Evolutionary conservation across 352 stramenopile genomes (phyloP).

Genomic region (Phytopythium cucurbitacearum): DNA sequence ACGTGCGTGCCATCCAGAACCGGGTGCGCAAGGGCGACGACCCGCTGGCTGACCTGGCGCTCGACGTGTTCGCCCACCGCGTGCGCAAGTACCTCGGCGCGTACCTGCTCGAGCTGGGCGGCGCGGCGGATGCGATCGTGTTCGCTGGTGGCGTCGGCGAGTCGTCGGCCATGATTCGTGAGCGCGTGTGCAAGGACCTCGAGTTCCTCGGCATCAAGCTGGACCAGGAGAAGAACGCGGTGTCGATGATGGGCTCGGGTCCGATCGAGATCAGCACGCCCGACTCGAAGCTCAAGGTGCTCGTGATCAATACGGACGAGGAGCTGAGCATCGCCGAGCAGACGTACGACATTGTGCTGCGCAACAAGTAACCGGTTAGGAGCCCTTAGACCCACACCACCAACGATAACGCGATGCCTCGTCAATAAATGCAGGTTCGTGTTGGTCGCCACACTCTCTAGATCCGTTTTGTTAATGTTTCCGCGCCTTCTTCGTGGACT

Average conservation of each 20-base stretch:
- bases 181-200: conserved; percentile 61
- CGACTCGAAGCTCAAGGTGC: conserved; percentile 51
- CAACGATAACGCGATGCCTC: too few species aligned
- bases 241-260: conserved; percentile 51
- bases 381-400: too few species aligned
- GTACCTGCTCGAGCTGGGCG: conserved; percentile 71
- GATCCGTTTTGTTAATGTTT: too few species aligned
- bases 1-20: conserved; percentile 80
- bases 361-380: conserved; percentile 11
- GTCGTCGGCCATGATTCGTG: conserved; percentile 73
- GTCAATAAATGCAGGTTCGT: too few species aligned
- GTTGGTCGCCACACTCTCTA: too few species aligned
- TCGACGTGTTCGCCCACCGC: conserved; percentile 84
- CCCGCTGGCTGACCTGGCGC: conserved; percentile 51
- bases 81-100: conserved; percentile 86
- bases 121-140: conserved; percentile 75
- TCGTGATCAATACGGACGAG: conserved; percentile 90
- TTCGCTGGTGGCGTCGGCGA: conserved; percentile 90
- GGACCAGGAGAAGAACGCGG: conserved; percentile 66
- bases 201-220: conserved; percentile 67
- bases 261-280: conserved; percentile 56
- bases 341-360: conserved; percentile 62
- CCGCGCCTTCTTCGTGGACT: conserved; percentile 36
- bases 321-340: conserved; percentile 88
- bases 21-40: conserved; percentile 47